Evolutionary conservation across 352 stramenopile genomes (phyloP).

Genomic region (Thraustochytrium striatum): DNA sequence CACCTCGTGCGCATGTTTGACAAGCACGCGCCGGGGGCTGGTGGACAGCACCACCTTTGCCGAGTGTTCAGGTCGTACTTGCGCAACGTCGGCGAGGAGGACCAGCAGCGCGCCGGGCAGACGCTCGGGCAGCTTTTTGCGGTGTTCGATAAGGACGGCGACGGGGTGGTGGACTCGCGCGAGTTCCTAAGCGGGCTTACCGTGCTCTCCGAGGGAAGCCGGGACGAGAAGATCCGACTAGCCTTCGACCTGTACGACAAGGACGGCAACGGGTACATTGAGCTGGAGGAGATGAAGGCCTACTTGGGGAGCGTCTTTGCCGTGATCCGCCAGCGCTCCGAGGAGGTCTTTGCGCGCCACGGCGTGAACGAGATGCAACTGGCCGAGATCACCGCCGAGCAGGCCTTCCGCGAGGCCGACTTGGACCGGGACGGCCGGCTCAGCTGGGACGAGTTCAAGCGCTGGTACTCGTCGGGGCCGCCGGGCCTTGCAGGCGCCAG

Average conservation of each 20-base stretch:
- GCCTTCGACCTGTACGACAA: slow-evolving; percentile 67
- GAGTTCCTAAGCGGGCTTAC: slow-evolving; percentile 66
- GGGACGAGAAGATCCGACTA: slow-evolving; percentile 69
- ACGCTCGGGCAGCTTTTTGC: slow-evolving; percentile 49
- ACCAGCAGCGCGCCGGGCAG: background rate
- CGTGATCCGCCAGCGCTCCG: background rate
- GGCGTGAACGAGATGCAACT: background rate
- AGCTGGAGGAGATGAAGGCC: slow-evolving; percentile 71
- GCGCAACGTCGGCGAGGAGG: slow-evolving; percentile 11
- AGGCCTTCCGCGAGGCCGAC: slow-evolving; percentile 75
- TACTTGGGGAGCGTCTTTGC: slow-evolving; percentile 69
- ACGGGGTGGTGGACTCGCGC: slow-evolving; percentile 50
- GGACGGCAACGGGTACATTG: slow-evolving; percentile 75
- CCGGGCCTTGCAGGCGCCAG: background rate
- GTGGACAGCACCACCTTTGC: background rate
- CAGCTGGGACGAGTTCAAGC: slow-evolving; percentile 76
- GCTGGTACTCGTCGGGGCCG: slow-evolving; percentile 62
- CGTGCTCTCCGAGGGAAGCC: slow-evolving; percentile 69
- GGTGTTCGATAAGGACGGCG: slow-evolving; percentile 51
- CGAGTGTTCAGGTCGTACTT: slow-evolving; percentile 30
- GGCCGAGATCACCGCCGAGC: slow-evolving; percentile 63
- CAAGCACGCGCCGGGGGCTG: background rate
- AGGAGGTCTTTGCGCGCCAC: background rate
- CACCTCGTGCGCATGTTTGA: slow-evolving; percentile 16
- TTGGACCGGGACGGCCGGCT: slow-evolving; percentile 70